Evolutionary conservation across 345 rosid species (phyloP), one percentile per base, ranked within the genome.

Genomic region (Gossypium arboreum): DNA sequence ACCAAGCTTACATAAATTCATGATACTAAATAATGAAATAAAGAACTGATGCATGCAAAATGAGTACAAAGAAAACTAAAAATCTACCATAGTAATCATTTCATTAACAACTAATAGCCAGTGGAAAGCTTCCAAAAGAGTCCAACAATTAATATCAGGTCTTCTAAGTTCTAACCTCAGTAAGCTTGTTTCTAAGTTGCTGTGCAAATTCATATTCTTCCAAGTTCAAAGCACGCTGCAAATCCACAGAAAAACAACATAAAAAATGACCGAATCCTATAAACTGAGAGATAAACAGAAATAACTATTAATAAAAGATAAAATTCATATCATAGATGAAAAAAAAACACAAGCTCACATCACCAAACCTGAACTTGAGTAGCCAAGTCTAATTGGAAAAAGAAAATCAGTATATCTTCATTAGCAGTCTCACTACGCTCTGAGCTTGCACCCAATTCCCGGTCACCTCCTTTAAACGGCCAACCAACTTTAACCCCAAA

Each of bases 131-230:
- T 45, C 55, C 55, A 41, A 17, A 34, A 34, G 39, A 34, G 39
- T 34, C 39, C 47, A 71, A 34, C 18, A 57, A 57, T 71, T 16
- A 20, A 65, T 4, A 18, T 1, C 51, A 34, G 41, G 41, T 34
- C 41, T 34, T 34, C 27, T 12, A 16, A 69, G 58, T 74, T 13
- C 68, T 74, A 80, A 94, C 98, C 98, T 92, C 97, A 10, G 88
- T 83, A 60, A 92, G 93, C 86, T 92, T 92, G 83, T 86, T 91
- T 77, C 98, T 82, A 57, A 94, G 81, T 70, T 92, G 89, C 68
- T 92, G 87, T 34, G 98, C 98, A 79, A 88, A 83, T 29, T 91
- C 98, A 56, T 91, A 94, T 81, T 94, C 90, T 73, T 94, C 98
- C 88, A 85, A 41, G 61, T 92, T 94, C 81, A 94, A 73, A 44